Evolutionary conservation across 2,329 filamentous ascomycete species (phyloP).

Genomic region (Dothidotthia symphoricarpi): DNA sequence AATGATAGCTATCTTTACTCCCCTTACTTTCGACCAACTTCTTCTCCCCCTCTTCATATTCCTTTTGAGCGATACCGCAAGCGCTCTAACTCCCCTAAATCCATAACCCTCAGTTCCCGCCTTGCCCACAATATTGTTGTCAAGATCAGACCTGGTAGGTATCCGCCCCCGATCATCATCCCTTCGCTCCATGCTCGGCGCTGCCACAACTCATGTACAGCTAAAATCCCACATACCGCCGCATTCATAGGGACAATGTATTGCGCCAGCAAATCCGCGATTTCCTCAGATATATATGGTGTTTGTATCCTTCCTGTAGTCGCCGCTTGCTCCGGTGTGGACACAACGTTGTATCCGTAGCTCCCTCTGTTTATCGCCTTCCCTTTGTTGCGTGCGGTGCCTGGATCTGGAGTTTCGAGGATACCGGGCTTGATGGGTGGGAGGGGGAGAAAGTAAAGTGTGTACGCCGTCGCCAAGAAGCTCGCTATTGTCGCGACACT

Average conservation of each 20-base stretch:
- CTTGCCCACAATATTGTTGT: constrained; percentile 61
- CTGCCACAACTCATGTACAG: constrained; percentile 43
- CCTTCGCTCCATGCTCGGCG: constrained; percentile 26
- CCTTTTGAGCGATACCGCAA: constrained; percentile 37
- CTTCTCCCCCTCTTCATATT: background rate
- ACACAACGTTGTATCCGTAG: constrained; percentile 9
- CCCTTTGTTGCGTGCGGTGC: background rate
- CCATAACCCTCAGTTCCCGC: constrained; percentile 44
- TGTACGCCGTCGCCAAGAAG: constrained; percentile 61
- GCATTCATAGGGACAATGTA: constrained; percentile 63
- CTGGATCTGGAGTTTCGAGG: constrained; percentile 8
- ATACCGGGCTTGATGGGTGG: constrained; percentile 46
- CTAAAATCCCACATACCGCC: constrained; percentile 52
- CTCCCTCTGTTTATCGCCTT: constrained; percentile 14
- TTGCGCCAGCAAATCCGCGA: constrained; percentile 52
- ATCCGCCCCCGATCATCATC: constrained; percentile 37
- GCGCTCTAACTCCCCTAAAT: constrained; percentile 63
- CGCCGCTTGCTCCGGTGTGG: constrained; percentile 1
- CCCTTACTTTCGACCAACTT: too few relatives aligned
- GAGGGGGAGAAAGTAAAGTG: constrained; percentile 58
- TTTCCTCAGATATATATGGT: constrained; percentile 22
- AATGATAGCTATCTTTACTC: too few relatives aligned
- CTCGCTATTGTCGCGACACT: constrained; percentile 62
- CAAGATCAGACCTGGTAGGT: constrained; percentile 56
- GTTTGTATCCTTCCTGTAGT: constrained; percentile 14